These are phyloP conservation scores for Myxozyma kluyveri DNA, from an alignment of 805 yeast genomes.

Conservation along the genomic window DNA sequence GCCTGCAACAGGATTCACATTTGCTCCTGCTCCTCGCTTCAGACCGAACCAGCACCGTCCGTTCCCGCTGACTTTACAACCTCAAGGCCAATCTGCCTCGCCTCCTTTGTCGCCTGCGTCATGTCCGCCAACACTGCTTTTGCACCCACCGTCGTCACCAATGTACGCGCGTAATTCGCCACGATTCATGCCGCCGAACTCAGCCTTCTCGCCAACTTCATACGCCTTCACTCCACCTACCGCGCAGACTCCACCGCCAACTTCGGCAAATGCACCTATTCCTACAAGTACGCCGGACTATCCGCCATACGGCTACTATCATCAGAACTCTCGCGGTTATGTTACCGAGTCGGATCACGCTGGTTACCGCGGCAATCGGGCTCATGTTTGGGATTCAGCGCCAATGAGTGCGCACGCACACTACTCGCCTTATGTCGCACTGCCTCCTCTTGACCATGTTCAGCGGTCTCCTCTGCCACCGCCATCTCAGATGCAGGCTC, in stretches of 20 bases:
- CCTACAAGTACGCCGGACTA: background rate
- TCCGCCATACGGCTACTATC: background rate
- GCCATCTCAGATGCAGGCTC: no score
- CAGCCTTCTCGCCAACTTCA: background rate
- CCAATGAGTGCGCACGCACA: background rate
- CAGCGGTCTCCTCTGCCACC: background rate
- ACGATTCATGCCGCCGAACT: slow-evolving; percentile 7
- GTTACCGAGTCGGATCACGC: background rate
- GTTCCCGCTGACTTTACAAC: slow-evolving; percentile 22
- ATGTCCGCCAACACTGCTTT: slow-evolving; percentile 4
- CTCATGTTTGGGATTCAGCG: background rate
- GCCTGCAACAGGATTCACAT: slow-evolving; percentile 8
- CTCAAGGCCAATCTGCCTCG: slow-evolving; percentile 3
- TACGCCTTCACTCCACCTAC: background rate
- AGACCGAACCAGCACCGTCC: slow-evolving; percentile 28
- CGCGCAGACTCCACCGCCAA: slow-evolving; percentile 2
- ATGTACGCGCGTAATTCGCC: slow-evolving; percentile 5
- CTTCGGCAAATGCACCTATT: background rate
- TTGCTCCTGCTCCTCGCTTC: slow-evolving; percentile 20
- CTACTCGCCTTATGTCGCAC: background rate
- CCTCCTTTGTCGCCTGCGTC: slow-evolving; percentile 8
- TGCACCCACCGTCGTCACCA: slow-evolving; percentile 5
- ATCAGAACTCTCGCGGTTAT: background rate
- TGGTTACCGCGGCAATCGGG: background rate
- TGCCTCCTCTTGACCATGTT: background rate